Evolutionary conservation across 495 filamentous ascomycete genomes (phyloP), one percentile per base, ranked within the genome.

Genomic region (Friedmanniomyces simplex): DNA sequence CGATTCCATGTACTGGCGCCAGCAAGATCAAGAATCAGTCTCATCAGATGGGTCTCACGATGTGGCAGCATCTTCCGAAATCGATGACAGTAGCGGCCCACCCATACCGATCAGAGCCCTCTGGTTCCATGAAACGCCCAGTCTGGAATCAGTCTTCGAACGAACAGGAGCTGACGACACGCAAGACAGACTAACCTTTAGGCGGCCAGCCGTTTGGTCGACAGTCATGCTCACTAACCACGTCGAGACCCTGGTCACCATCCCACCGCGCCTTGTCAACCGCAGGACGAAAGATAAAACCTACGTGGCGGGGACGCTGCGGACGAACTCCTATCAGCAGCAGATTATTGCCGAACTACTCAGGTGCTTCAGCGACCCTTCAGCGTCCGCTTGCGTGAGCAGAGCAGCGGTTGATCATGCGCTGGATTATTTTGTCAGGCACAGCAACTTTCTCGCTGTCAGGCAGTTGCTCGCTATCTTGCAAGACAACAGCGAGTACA

Each of bases 331-430:
- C 22, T 21, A 50, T 10, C 30, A 37, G n/a, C 1, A 52, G 21
- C 14, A 46, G 12, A 34, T 34, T 6, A 36, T 21, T 12, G 20
- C 20, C 6, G 53, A 57, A 36, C 46, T 62, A 5, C 16, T 50
- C 7, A 4, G 1, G 1, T 14, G 52, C 28, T 62, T 62, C 30
- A 45, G 18, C 2, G 26, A 58, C 34, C n/a, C 20, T 3, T 18
- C 8, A 20, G 20, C 48, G 1, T 12, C 24, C 12, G 14, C n/a
- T n/a, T 46, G 6, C n/a, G 45, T 62, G n/a, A 41, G 25, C 22
- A 16, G n/a, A 22, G 55, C 54, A 21, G 26, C 55, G 10, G 48
- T 59, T 4, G 51, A 62, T 34, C 16, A 2, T 24, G 55, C 54
- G 16, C 24, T 62, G 25, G 11, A 10, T 3, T 55, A 50, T 20